phyloP scores from a whole-genome alignment of 2,329 filamentous ascomycete species.

The Alternaria infectoria region DNA sequence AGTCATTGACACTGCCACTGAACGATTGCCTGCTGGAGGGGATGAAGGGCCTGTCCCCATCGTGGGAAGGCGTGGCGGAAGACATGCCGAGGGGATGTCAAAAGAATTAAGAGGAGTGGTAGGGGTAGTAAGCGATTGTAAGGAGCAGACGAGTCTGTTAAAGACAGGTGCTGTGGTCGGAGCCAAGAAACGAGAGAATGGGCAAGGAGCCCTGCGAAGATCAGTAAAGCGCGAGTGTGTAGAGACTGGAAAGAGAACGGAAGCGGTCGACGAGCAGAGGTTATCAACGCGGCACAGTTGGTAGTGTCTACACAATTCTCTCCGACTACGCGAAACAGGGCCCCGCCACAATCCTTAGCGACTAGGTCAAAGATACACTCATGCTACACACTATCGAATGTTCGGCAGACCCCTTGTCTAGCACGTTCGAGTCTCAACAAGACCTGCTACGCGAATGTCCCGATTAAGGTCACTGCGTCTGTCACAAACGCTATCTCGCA shows the following conservation, averaged over 20 bases:
- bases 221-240: constrained; percentile 4
- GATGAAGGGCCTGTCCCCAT: constrained; percentile 4
- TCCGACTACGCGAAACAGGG: constrained; percentile 7
- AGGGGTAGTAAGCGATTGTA: constrained; percentile 10
- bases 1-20: constrained; percentile 11
- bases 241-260: constrained; percentile 3
- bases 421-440: constrained; percentile 15
- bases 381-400: constrained; percentile 17
- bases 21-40: constrained; percentile 20
- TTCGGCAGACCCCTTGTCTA: constrained; percentile 13
- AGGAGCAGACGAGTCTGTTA: constrained; percentile 3
- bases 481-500: constrained; percentile 12
- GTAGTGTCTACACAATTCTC: constrained; percentile 14
- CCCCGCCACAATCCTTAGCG: constrained; percentile 6
- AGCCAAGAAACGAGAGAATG: constrained; percentile 12
- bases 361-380: constrained; percentile 14
- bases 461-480: constrained; percentile 13
- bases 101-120: background rate
- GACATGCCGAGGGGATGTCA: constrained; percentile 14
- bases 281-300: constrained; percentile 15
- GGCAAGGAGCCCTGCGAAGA: constrained; percentile 14
- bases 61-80: constrained; percentile 6
- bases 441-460: constrained; percentile 3
- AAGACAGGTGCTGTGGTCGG: background rate
- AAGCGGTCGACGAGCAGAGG: constrained; percentile 12